Evolutionary conservation across 257 asterid genomes (phyloP).

Genomic region (Solanum arcanum): DNA sequence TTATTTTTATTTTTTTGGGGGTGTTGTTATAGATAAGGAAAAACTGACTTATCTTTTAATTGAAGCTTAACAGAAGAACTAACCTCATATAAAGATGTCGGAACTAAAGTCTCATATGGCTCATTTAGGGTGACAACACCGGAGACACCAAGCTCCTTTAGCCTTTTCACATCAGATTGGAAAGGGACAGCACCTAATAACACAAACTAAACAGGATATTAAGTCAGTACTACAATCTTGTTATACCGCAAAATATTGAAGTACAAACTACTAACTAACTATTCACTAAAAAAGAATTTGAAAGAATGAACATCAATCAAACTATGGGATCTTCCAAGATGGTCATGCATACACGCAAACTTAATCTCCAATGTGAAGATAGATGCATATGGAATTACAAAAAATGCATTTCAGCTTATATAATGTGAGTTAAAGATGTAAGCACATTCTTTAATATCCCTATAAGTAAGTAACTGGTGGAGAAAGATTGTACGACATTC

Average conservation of each 20-base stretch:
- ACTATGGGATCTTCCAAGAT: not conserved
- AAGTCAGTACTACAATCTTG: not conserved
- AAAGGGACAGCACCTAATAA: slow-evolving; percentile 57
- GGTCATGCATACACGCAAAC: not conserved
- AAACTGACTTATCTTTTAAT: not conserved
- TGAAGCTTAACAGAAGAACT: not conserved
- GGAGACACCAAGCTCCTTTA: slow-evolving; percentile 40
- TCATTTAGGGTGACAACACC: slow-evolving; percentile 50
- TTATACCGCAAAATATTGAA: not conserved
- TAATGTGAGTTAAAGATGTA: not conserved
- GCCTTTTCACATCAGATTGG: slow-evolving; percentile 39
- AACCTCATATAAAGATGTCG: slow-evolving; percentile 38
- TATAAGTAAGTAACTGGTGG: not conserved
- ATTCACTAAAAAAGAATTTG: not conserved
- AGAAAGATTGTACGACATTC: not conserved
- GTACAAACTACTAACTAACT: not conserved
- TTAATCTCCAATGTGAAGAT: not conserved
- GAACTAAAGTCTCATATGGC: slow-evolving; percentile 52
- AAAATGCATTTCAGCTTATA: not conserved
- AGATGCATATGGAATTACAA: not conserved
- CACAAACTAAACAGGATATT: slow-evolving; percentile 24
- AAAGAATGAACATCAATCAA: not conserved
- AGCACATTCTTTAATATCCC: not conserved
- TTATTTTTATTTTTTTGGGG: no score
- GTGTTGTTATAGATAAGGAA: no score